phyloP scores from a whole-genome alignment of 2,329 filamentous ascomycete species.

The Tolypocladium cylindrosporum region DNA sequence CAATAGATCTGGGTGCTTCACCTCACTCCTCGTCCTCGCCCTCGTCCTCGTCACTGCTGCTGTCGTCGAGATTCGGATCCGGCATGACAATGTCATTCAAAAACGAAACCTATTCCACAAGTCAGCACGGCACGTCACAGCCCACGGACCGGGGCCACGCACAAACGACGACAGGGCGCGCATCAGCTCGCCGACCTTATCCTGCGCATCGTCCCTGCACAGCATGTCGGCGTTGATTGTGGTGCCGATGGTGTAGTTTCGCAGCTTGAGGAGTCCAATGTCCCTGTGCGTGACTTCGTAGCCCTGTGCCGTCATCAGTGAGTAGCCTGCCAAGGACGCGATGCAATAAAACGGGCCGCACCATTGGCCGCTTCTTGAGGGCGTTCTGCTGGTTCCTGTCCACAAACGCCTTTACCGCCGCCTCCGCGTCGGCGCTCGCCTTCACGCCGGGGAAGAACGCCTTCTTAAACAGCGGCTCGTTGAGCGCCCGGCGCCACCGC shows the following conservation, averaged over 20 bases:
- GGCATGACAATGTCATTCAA: constrained; percentile 67
- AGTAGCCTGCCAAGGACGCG: not conserved
- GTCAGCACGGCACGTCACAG: not conserved
- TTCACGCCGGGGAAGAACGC: constrained; percentile 47
- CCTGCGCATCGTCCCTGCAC: constrained; percentile 49
- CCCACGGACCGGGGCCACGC: constrained; percentile 14
- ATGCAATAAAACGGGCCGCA: constrained; percentile 25
- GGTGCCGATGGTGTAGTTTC: constrained; percentile 65
- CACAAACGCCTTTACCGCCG: constrained; percentile 60
- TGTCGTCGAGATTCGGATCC: constrained; percentile 40
- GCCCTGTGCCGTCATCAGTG: constrained; percentile 39
- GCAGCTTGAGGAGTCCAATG: constrained; percentile 70
- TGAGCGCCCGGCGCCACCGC: constrained; percentile 59
- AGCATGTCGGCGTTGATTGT: constrained; percentile 59
- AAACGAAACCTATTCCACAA: constrained; percentile 49
- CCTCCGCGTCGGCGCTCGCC: constrained; percentile 28
- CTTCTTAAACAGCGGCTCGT: constrained; percentile 47
- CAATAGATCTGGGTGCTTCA: not conserved
- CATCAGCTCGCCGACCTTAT: constrained; percentile 55
- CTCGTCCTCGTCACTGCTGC: constrained; percentile 24
- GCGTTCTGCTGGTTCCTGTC: constrained; percentile 61
- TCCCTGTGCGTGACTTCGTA: constrained; percentile 66
- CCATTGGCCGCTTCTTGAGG: constrained; percentile 80
- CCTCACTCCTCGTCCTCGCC: constrained; percentile 3
- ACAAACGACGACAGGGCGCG: constrained; percentile 69